A percentile compares a stretch with the other conserved stretches of the same genome.
phyloP scores from a whole-genome alignment of 2,329 filamentous ascomycete species.

The Monilinia fructicola region DNA sequence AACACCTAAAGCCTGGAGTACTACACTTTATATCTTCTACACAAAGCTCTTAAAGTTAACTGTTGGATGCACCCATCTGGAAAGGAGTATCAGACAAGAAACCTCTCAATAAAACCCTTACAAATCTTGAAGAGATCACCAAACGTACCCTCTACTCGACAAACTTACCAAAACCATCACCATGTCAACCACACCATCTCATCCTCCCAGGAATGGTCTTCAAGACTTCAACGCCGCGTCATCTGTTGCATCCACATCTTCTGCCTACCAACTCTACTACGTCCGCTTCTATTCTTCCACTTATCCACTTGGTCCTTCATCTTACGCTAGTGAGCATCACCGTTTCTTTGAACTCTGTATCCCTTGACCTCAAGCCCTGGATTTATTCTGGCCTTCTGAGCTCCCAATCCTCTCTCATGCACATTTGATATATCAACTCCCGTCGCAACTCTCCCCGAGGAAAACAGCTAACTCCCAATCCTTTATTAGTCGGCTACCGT shows the following conservation, averaged over 20 bases:
- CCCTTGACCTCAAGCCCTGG: background rate
- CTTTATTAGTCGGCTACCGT: background rate
- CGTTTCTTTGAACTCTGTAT: background rate
- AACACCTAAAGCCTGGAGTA: background rate
- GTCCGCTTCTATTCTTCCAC: background rate
- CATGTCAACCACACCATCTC: background rate
- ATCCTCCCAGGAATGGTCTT: conserved; percentile 4
- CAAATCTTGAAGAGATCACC: background rate
- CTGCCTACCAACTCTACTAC: background rate
- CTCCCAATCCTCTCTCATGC: background rate
- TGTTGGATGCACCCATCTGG: background rate
- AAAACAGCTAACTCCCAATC: background rate
- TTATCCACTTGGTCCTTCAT: background rate
- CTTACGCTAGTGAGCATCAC: background rate
- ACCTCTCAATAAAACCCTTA: background rate
- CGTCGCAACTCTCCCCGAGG: background rate
- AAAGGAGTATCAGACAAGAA: background rate
- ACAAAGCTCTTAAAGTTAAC: background rate
- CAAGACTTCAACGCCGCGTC: background rate
- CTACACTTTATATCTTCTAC: background rate
- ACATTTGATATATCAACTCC: too few species aligned
- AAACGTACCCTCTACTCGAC: background rate
- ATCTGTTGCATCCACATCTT: background rate
- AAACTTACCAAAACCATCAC: background rate
- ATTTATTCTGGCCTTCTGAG: background rate